Evolutionary conservation across 139 green algal species (phyloP).

Genomic region (Picochlorum sp.): DNA sequence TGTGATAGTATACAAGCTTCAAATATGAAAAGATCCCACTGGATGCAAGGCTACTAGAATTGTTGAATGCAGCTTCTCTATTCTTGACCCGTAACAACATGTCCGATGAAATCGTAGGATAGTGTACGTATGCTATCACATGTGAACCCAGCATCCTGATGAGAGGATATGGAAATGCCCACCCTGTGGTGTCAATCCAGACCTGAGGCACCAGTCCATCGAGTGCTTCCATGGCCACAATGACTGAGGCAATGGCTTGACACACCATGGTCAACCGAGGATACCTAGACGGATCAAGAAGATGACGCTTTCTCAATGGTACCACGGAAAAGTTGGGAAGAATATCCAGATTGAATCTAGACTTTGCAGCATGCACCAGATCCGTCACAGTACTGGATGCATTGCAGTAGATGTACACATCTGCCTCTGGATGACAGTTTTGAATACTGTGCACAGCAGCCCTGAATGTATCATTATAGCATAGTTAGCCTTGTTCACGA

Average conservation of each 20-base stretch:
- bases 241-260: conserved; percentile 63
- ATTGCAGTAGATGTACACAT: conserved; percentile 20
- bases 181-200: conserved; percentile 89
- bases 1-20: conserved; percentile 87
- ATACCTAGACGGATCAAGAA: conserved; percentile 59
- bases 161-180: conserved; percentile 86
- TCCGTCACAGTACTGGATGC: conserved; percentile 27
- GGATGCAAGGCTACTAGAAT: conserved; percentile 33
- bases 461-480: too few relatives aligned
- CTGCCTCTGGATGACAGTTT: too few relatives aligned
- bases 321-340: conserved; percentile 51
- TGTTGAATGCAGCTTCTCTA: conserved; percentile 59
- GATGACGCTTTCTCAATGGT: conserved; percentile 29
- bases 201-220: conserved; percentile 52
- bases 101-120: conserved; percentile 84
- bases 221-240: conserved; percentile 63
- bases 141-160: conserved; percentile 44
- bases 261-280: conserved; percentile 76
- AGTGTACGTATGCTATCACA: conserved; percentile 86
- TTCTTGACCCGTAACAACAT: conserved; percentile 64
- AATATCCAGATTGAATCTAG: conserved; percentile 60
- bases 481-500: too few relatives aligned
- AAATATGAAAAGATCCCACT: conserved; percentile 30
- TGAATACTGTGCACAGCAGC: too few relatives aligned
- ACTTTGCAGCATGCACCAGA: conserved; percentile 38